A percentile compares a stretch with the other conserved stretches of the same genome.
These are phyloP conservation scores for Moesziomyces antarcticus DNA, from an alignment of 1,284 basidiomycete species.

Conservation along the genomic window DNA sequence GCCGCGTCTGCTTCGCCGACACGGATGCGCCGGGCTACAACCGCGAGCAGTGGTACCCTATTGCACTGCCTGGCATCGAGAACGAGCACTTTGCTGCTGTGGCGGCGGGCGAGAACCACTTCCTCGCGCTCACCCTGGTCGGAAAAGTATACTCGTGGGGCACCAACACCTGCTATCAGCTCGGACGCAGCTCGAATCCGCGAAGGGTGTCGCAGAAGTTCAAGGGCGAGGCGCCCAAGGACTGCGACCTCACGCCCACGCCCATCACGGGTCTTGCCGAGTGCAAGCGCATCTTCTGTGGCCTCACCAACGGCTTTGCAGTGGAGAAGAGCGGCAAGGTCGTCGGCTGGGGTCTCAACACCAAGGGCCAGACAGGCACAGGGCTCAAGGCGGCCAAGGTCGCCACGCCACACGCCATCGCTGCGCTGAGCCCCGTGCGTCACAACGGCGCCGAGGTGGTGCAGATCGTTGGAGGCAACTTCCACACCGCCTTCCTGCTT, in stretches of 20 bases:
- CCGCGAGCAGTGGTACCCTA: constrained; percentile 60
- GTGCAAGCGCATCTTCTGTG: constrained; percentile 81
- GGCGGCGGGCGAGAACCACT: constrained; percentile 85
- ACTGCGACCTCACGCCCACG: constrained; percentile 84
- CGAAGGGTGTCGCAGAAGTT: constrained; percentile 53
- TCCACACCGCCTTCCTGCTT: constrained; percentile 88
- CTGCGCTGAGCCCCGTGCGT: constrained; percentile 75
- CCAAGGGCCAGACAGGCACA: constrained; percentile 77
- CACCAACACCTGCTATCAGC: constrained; percentile 84
- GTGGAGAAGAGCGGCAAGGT: constrained; percentile 83
- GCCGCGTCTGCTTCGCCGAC: constrained; percentile 82
- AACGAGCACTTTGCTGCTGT: constrained; percentile 77
- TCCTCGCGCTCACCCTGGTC: constrained; percentile 83
- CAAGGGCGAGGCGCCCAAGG: constrained; percentile 74
- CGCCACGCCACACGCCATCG: constrained; percentile 77
- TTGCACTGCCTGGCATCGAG: constrained; percentile 68
- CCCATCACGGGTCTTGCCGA: constrained; percentile 77
- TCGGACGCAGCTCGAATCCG: constrained; percentile 81
- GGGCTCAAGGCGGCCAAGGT: constrained; percentile 72
- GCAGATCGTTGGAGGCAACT: constrained; percentile 80
- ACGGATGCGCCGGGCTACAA: constrained; percentile 53
- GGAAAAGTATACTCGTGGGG: constrained; percentile 83
- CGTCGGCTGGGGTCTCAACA: constrained; percentile 92
- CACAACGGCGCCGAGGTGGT: constrained; percentile 71
- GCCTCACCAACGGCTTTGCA: constrained; percentile 87